Conservation (phyloP, 768 basidiomycete genomes). For the Leucocoprinus sp. region DNA sequence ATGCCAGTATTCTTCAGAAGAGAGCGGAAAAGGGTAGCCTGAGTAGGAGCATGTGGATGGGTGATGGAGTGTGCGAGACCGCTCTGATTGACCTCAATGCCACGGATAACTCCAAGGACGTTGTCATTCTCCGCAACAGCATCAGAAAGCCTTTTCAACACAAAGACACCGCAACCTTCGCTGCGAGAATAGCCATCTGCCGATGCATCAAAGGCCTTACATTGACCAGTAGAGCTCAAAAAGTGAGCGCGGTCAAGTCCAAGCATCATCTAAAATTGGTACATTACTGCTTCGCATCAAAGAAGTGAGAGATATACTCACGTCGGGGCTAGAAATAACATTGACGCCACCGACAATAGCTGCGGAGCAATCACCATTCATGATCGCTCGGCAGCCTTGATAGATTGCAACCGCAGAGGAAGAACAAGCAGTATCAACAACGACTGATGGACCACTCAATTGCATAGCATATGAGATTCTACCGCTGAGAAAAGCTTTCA, state of each 20-base stretch:
- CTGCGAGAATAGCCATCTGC: slow-evolving; percentile 70
- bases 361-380: slow-evolving; percentile 55
- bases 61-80: slow-evolving; percentile 63
- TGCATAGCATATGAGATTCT: slow-evolving; percentile 65
- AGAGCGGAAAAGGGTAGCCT: slow-evolving; percentile 42
- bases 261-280: slow-evolving; percentile 48
- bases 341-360: slow-evolving; percentile 76
- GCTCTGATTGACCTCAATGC: slow-evolving; percentile 65
- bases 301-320: slow-evolving; percentile 23
- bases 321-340: slow-evolving; percentile 62
- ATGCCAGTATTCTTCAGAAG: slow-evolving; percentile 41
- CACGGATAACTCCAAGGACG: slow-evolving; percentile 62
- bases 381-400: slow-evolving; percentile 59
- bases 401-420: slow-evolving; percentile 63
- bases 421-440: slow-evolving; percentile 72
- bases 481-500: slow-evolving; percentile 63
- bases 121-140: slow-evolving; percentile 60
- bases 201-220: slow-evolving; percentile 62
- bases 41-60: slow-evolving; percentile 59
- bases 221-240: slow-evolving; percentile 57
- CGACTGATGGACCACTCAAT: slow-evolving; percentile 63
- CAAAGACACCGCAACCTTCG: slow-evolving; percentile 67
- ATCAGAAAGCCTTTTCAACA: slow-evolving; percentile 66
- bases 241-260: slow-evolving; percentile 68
- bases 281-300: neutral